phyloP scores from a whole-genome alignment of 768 basidiomycete genomes.

The Lactifluus echinatus region DNA sequence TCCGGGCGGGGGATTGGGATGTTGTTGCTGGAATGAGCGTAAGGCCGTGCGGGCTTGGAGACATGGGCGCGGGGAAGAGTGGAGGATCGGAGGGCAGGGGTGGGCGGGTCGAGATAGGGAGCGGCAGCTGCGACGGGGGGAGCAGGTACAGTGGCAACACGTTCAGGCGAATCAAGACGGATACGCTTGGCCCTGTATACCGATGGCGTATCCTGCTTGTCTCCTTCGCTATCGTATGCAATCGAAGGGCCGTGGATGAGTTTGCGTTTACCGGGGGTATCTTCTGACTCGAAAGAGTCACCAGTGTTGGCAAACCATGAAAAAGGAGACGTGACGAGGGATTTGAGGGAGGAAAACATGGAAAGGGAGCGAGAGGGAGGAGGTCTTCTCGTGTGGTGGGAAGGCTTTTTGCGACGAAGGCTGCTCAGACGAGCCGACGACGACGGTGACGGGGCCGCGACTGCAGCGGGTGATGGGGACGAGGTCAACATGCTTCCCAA shows the following conservation, averaged over 20 bases:
- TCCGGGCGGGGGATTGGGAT: slow-evolving; percentile 19
- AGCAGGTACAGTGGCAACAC: background rate
- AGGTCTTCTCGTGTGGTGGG: slow-evolving; percentile 13
- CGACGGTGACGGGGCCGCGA: slow-evolving; percentile 23
- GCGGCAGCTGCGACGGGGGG: background rate
- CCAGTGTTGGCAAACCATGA: slow-evolving; percentile 25
- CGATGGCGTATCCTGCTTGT: slow-evolving; percentile 9
- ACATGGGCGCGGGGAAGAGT: slow-evolving; percentile 7
- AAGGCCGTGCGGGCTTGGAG: slow-evolving; percentile 4
- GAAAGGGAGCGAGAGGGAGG: slow-evolving; percentile 25
- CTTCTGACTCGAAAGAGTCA: slow-evolving; percentile 23
- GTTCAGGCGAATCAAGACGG: slow-evolving; percentile 18
- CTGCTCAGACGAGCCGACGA: slow-evolving; percentile 14
- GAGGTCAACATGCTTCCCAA: slow-evolving; percentile 20
- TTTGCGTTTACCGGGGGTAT: slow-evolving; percentile 29
- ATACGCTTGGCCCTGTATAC: slow-evolving; percentile 25
- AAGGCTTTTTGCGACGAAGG: slow-evolving; percentile 19
- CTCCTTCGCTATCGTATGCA: slow-evolving; percentile 17
- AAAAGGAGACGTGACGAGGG: slow-evolving; percentile 28
- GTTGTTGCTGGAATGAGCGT: slow-evolving; percentile 8
- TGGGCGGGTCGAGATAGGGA: slow-evolving; percentile 18
- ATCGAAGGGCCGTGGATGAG: slow-evolving; percentile 11
- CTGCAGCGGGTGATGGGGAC: slow-evolving; percentile 22
- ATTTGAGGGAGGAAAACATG: slow-evolving; percentile 29
- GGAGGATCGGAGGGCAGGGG: slow-evolving; percentile 9